A percentile compares a stretch with the other conserved stretches of the same genome.
Evolutionary conservation across 2,329 filamentous ascomycete species (phyloP).

Genomic region (Sodiomyces alkalinus): DNA sequence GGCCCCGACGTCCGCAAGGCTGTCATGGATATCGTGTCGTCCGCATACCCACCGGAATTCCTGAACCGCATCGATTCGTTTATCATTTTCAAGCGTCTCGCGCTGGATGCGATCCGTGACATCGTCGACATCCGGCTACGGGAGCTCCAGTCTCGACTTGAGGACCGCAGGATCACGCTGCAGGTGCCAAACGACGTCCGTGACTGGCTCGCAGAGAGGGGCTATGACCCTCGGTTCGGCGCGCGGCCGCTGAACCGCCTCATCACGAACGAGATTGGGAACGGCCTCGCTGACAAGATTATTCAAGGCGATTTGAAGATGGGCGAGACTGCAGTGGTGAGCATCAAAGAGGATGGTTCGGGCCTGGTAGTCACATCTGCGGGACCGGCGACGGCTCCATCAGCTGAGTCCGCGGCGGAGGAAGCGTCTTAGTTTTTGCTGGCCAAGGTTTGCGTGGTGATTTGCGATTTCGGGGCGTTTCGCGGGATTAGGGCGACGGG

Average conservation of each 20-base stretch:
- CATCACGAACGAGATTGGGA: conserved; percentile 80
- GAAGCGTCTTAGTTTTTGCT: no score
- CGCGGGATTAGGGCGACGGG: no score
- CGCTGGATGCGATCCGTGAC: conserved; percentile 62
- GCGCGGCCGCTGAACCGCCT: conserved; percentile 82
- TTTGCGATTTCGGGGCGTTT: no score
- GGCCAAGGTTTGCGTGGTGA: no score
- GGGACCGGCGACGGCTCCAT: no score
- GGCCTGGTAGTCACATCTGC: conserved; percentile 43
- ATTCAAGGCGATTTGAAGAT: conserved; percentile 69
- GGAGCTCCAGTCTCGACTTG: conserved; percentile 69
- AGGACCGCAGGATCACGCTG: conserved; percentile 72
- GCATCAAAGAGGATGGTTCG: conserved; percentile 45
- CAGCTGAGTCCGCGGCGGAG: no score
- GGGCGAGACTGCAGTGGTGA: conserved; percentile 59
- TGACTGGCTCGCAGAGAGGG: conserved; percentile 74
- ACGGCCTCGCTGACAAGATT: conserved; percentile 78
- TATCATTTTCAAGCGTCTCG: conserved; percentile 85
- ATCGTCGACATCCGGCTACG: conserved; percentile 85
- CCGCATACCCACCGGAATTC: conserved; percentile 76
- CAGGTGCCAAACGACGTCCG: conserved; percentile 57
- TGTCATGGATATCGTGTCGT: conserved; percentile 76
- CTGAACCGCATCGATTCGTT: conserved; percentile 94
- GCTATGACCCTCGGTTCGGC: conserved; percentile 85
- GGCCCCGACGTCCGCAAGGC: conserved; percentile 57